Conservation (phyloP, 257 asterid genomes). For the Rehmannia glutinosa region DNA sequence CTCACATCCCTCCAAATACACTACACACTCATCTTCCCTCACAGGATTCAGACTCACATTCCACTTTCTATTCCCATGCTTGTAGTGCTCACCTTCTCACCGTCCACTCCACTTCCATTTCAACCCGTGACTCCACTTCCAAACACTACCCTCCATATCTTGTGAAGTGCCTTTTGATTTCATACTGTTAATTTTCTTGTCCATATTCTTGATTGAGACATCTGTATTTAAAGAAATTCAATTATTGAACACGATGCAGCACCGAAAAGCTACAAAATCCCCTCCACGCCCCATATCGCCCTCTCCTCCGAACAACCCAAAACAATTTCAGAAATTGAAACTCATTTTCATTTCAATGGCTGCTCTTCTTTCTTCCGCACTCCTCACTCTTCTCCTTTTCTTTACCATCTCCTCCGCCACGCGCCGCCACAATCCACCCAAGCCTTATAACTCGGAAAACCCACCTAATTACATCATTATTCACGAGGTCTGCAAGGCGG, state of each 20-base stretch:
- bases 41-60: too few species aligned
- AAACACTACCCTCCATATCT: too few species aligned
- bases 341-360: constrained; percentile 36
- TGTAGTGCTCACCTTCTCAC: too few species aligned
- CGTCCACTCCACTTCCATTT: too few species aligned
- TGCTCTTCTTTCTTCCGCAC: constrained; percentile 3
- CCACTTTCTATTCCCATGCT: too few species aligned
- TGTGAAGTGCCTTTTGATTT: too few species aligned
- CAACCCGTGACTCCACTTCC: too few species aligned
- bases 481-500: constrained; percentile 43
- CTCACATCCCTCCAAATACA: too few species aligned
- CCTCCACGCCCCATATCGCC: not conserved
- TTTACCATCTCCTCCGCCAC: constrained; percentile 19
- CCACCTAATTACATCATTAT: not conserved
- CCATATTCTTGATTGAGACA: too few species aligned
- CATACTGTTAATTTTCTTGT: too few species aligned
- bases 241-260: constrained; percentile 9
- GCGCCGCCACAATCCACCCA: constrained; percentile 8
- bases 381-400: constrained; percentile 17
- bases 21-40: too few species aligned
- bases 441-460: not conserved
- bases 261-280: constrained; percentile 14
- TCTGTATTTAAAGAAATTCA: too few species aligned
- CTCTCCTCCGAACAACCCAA: not conserved
- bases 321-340: not conserved